phyloP scores from a whole-genome alignment of 2,329 filamentous ascomycete genomes.

The Plectosphaerella sp. region DNA sequence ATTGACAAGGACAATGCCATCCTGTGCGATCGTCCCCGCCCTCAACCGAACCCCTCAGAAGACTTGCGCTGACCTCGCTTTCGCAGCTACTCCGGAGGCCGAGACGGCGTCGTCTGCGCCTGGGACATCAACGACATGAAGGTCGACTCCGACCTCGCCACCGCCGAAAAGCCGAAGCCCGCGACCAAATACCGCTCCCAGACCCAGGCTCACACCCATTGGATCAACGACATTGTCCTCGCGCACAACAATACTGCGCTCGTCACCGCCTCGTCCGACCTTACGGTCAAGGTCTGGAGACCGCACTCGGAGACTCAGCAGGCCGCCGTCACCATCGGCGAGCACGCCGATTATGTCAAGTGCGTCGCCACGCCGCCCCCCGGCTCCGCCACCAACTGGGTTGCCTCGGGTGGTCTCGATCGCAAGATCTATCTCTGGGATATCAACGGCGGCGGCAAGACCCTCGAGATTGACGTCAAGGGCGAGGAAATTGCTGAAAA shows the following conservation, averaged over 20 bases:
- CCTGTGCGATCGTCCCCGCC: constrained; percentile 56
- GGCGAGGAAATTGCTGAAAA: constrained; percentile 84
- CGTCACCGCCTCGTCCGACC: constrained; percentile 88
- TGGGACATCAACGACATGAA: constrained; percentile 80
- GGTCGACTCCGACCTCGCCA: constrained; percentile 15
- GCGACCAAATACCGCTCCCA: constrained; percentile 57
- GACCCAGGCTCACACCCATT: constrained; percentile 80
- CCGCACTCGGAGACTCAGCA: constrained; percentile 55
- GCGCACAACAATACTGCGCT: constrained; percentile 74
- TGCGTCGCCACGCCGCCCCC: constrained; percentile 72
- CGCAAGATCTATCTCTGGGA: constrained; percentile 93
- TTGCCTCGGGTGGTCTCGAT: constrained; percentile 90
- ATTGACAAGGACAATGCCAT: constrained; percentile 80
- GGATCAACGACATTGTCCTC: constrained; percentile 90
- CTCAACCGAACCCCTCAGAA: constrained; percentile 9
- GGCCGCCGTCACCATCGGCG: constrained; percentile 75
- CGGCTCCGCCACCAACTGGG: constrained; percentile 68
- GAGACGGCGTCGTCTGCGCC: constrained; percentile 92
- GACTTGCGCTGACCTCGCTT: constrained; percentile 15
- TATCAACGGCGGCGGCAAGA: constrained; percentile 79
- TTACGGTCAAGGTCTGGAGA: constrained; percentile 89
- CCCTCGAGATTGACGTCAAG: constrained; percentile 77
- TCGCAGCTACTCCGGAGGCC: constrained; percentile 84
- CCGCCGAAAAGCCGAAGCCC: constrained; percentile 33
- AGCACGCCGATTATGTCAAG: constrained; percentile 96